These are phyloP conservation scores for Hypomontagnella submonticulosa DNA, from an alignment of 495 filamentous ascomycete species.

Conservation along the genomic window DNA sequence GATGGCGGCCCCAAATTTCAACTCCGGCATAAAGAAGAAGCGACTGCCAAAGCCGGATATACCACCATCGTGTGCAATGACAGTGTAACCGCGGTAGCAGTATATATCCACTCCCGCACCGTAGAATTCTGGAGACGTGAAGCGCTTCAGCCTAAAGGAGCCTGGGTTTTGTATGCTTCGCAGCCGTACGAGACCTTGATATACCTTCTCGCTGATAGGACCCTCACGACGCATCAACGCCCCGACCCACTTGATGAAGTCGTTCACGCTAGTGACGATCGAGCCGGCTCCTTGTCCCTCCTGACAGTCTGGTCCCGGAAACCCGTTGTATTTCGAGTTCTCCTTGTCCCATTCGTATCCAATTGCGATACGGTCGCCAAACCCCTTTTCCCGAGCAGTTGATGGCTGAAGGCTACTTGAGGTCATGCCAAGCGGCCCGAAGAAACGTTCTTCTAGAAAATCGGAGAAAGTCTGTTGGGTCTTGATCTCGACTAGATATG, in stretches of 20 bases:
- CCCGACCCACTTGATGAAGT: constrained; percentile 62
- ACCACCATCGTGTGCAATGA: constrained; percentile 55
- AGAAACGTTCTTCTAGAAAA: constrained; percentile 58
- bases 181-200: constrained; percentile 49
- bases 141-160: constrained; percentile 4
- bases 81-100: constrained; percentile 53
- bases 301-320: constrained; percentile 3
- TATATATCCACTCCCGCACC: constrained; percentile 55
- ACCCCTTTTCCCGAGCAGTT: constrained; percentile 41
- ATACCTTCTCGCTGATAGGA: constrained; percentile 51
- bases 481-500: constrained; percentile 54
- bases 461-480: constrained; percentile 54
- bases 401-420: constrained; percentile 55
- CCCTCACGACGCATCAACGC: constrained; percentile 43
- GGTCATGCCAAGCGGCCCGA: constrained; percentile 58
- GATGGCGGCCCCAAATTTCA: constrained; percentile 55
- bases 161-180: constrained; percentile 41
- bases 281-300: constrained; percentile 57
- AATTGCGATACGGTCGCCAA: constrained; percentile 49
- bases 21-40: constrained; percentile 57
- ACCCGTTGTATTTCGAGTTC: constrained; percentile 10
- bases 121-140: constrained; percentile 45
- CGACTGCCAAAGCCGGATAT: constrained; percentile 54
- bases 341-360: constrained; percentile 42
- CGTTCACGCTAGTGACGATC: constrained; percentile 62